These are phyloP conservation scores for Cytospora chrysosperma DNA, from an alignment of 2,329 filamentous ascomycete genomes.

Conservation along the genomic window DNA sequence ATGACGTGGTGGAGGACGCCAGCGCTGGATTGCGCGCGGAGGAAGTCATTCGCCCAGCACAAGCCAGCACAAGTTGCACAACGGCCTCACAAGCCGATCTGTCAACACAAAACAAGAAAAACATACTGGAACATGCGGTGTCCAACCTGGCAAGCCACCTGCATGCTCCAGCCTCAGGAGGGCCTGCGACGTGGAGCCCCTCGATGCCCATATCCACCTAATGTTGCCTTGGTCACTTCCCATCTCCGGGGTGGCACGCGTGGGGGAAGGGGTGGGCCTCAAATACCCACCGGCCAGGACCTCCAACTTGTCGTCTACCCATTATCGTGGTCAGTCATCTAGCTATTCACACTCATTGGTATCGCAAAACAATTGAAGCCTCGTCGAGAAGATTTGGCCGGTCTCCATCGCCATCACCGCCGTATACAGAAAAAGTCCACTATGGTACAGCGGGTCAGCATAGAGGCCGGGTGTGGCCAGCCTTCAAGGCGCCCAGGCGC, in stretches of 20 bases:
- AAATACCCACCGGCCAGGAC: background rate
- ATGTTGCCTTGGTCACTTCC: background rate
- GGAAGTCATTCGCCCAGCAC: background rate
- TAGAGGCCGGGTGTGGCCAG: background rate
- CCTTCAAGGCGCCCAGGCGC: background rate
- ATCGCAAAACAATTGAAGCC: background rate
- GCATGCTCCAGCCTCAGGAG: background rate
- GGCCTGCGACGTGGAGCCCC: background rate
- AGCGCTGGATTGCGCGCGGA: background rate
- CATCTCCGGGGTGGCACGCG: background rate
- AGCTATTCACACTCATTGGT: background rate
- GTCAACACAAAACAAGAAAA: background rate
- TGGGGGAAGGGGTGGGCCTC: background rate
- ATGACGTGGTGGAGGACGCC: background rate
- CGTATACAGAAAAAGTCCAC: no score
- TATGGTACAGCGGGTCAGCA: background rate
- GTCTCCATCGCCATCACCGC: background rate
- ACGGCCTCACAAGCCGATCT: background rate
- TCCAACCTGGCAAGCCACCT: background rate
- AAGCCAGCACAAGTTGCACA: background rate
- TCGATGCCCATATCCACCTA: background rate
- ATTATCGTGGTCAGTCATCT: background rate
- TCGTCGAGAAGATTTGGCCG: background rate
- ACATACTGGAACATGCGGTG: background rate
- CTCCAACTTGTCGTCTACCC: background rate